Base-by-base conservation (phyloP, 768 basidiomycete genomes). In the Xanthoconium stramineum region DNA sequence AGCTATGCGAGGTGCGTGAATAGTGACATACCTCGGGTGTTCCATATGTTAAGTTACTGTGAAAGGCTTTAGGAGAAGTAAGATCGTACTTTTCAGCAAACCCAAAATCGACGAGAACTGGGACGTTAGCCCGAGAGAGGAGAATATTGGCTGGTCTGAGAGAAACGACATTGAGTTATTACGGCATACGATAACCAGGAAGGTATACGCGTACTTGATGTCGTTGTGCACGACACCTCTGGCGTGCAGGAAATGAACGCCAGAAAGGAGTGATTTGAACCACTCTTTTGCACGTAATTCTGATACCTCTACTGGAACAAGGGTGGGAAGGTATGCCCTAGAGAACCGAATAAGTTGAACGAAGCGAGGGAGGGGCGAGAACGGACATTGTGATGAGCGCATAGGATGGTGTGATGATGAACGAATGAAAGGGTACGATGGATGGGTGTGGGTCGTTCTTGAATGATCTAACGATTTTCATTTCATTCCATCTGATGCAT, bases 51-150 rank as follows among this genome's bases (percentile, higher is more conserved):
- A 92, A 79, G 64, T 89, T 89, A 62, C 88, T 90, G 60, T 85
- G 83, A 75, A 94, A 93, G 1, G 89, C 86, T 19, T 82, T 83
- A 17, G 76, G 69, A 0, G 84, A 82, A 1, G 74, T 69, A 42
- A 80, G 65, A 60, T 91, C 86, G 67, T 94, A 94, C 61, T 83
- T 84, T 65, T 96, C 91, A 2, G 96, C 93, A 63, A 98, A 99
- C 1, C 97, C 96, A 65, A 97, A 99, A 72, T 98, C 97, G 37
- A 97, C 89, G 5, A 98, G 82, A 4, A 97, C 89, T 1, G 94
- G 92, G 2, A 94, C 75, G 64, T 87, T 86, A 60, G 85, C 79
- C 52, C 75, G 72, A 1, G 90, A 89, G 45, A 99, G 78, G 3
- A 99, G 80, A 62, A 99, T 93, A 66, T 99, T 99, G 15, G 94